These are phyloP conservation scores for Sisymbrium irio DNA, from an alignment of 345 rosid species.

Conservation along the genomic window DNA sequence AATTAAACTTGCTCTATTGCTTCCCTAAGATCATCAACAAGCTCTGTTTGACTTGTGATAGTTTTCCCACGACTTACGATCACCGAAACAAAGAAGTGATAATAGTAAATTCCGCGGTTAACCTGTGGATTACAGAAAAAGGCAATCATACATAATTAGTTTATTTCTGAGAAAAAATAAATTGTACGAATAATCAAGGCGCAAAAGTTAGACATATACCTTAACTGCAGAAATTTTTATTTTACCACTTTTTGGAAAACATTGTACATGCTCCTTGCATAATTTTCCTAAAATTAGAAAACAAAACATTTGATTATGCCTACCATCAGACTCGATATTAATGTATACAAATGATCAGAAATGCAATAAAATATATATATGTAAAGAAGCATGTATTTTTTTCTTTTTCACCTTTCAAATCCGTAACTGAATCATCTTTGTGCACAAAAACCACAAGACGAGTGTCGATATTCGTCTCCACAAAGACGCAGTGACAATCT, in stretches of 20 bases:
- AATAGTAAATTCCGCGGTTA: slow-evolving; percentile 43
- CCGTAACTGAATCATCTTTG: slow-evolving; percentile 49
- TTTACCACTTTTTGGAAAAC: not conserved
- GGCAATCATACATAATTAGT: not conserved
- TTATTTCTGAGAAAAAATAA: not conserved
- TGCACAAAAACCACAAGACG: slow-evolving; percentile 31
- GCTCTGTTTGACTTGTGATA: not conserved
- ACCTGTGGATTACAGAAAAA: not conserved
- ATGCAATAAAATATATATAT: no score
- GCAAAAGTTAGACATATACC: not conserved
- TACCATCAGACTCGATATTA: not conserved
- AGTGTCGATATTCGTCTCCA: not conserved
- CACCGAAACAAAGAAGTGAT: slow-evolving; percentile 50
- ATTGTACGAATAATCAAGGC: no score
- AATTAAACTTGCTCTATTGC: slow-evolving; percentile 12
- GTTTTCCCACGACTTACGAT: slow-evolving; percentile 1
- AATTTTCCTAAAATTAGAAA: not conserved
- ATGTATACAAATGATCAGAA: not conserved
- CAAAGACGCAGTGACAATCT: no score
- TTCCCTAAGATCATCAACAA: slow-evolving; percentile 24
- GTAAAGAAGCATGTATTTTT: no score
- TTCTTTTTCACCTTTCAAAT: slow-evolving; percentile 39
- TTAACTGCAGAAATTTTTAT: not conserved
- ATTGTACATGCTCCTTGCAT: not conserved
- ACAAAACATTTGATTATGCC: not conserved